phyloP scores from a whole-genome alignment of 768 basidiomycete species.

The Lactifluus hygrophoroides region DNA sequence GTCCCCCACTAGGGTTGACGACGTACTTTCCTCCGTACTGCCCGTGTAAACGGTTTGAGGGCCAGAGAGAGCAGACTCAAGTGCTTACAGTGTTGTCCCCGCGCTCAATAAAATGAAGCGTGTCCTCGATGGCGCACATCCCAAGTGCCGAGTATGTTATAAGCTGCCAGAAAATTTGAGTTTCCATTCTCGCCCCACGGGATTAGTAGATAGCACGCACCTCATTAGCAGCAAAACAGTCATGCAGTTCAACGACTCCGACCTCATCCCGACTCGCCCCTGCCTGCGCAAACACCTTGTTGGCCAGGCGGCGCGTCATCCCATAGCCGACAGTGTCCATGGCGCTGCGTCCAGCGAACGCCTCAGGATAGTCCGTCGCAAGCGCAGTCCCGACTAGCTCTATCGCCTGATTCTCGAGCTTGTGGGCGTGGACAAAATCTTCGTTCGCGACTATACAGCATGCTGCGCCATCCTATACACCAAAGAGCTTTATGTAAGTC shows the following conservation, averaged over 20 bases:
- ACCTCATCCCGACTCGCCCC: conserved; percentile 63
- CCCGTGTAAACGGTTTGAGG: background rate
- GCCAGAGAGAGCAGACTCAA: background rate
- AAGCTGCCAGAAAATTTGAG: conserved; percentile 36
- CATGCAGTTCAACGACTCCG: conserved; percentile 80
- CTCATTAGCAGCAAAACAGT: conserved; percentile 81
- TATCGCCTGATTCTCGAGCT: conserved; percentile 79
- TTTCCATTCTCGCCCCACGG: background rate
- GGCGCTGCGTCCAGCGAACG: conserved; percentile 59
- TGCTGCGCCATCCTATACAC: conserved; percentile 57
- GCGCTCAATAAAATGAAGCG: conserved; percentile 63
- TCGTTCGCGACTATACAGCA: conserved; percentile 74
- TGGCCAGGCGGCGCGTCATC: conserved; percentile 64
- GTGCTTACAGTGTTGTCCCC: conserved; percentile 67
- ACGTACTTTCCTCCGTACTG: conserved; percentile 83
- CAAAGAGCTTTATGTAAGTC: background rate
- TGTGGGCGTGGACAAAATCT: conserved; percentile 61
- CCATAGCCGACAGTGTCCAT: conserved; percentile 79
- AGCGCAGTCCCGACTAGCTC: conserved; percentile 65
- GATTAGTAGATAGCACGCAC: conserved; percentile 28
- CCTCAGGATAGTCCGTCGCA: conserved; percentile 52
- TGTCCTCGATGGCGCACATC: conserved; percentile 55
- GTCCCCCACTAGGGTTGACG: conserved; percentile 75
- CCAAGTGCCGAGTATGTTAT: conserved; percentile 78
- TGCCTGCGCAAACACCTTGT: conserved; percentile 62